These are phyloP conservation scores for Trypanosoma brucei DNA, from an alignment of 208 protist genomes.

Conservation along the genomic window DNA sequence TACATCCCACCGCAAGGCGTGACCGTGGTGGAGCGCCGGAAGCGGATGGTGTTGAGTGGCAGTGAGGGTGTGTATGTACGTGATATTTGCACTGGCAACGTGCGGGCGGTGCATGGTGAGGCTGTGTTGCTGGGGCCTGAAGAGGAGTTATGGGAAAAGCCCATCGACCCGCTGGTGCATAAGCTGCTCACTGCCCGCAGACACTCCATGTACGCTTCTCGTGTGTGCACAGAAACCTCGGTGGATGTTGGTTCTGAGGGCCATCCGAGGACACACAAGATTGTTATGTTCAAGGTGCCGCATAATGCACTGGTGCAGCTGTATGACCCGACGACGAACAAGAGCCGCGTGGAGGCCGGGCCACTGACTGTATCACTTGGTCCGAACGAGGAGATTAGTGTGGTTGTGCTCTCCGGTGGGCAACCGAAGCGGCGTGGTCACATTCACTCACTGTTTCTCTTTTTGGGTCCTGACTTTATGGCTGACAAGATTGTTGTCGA, in stretches of 20 bases:
- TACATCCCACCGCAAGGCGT: slow-evolving; percentile 92
- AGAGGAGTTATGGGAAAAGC: slow-evolving; percentile 83
- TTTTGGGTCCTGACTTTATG: slow-evolving; percentile 95
- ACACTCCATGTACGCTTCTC: slow-evolving; percentile 31
- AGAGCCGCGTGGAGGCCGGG: slow-evolving; percentile 71
- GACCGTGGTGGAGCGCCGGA: slow-evolving; percentile 86
- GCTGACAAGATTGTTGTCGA: slow-evolving; percentile 91
- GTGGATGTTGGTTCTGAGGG: slow-evolving; percentile 13
- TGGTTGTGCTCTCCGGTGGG: slow-evolving; percentile 79
- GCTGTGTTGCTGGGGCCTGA: slow-evolving; percentile 62
- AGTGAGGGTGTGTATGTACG: slow-evolving; percentile 96
- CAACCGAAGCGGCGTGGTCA: slow-evolving; percentile 71
- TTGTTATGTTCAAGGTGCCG: slow-evolving; percentile 88
- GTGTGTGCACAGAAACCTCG: slow-evolving; percentile 8
- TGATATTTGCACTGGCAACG: slow-evolving; percentile 80
- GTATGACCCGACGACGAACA: slow-evolving; percentile 89
- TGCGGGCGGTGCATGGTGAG: slow-evolving; percentile 42
- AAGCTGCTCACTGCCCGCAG: slow-evolving; percentile 37
- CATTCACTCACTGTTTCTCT: slow-evolving; percentile 90
- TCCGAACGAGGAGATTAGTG: slow-evolving; percentile 82
- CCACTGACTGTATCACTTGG: slow-evolving; percentile 59
- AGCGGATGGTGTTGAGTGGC: slow-evolving; percentile 83
- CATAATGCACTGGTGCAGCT: slow-evolving; percentile 93
- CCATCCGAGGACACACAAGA: slow-evolving; percentile 25
- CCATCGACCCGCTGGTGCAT: slow-evolving; percentile 41